These are phyloP conservation scores for Pisolithus orientalis DNA, from an alignment of 768 basidiomycete species.

Conservation along the genomic window DNA sequence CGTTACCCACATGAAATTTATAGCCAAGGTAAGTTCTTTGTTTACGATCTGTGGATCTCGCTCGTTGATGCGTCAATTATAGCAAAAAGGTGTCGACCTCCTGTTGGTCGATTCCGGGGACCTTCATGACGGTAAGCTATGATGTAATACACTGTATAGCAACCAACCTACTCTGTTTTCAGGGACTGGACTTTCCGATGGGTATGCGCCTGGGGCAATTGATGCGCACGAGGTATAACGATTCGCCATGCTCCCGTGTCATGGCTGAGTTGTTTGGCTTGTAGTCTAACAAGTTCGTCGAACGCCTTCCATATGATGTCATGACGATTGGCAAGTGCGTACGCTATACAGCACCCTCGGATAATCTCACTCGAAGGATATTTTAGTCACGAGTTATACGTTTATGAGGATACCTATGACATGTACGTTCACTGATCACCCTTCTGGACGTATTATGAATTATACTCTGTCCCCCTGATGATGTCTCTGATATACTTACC, in stretches of 20 bases:
- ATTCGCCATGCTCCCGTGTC: neutral
- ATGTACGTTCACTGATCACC: slow-evolving; percentile 35
- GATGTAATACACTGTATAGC: neutral
- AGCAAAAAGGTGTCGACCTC: slow-evolving; percentile 73
- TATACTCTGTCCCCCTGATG: neutral
- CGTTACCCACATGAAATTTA: slow-evolving; percentile 70
- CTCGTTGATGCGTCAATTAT: neutral
- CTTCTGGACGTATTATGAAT: neutral
- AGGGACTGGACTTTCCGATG: slow-evolving; percentile 77
- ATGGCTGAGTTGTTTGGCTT: neutral
- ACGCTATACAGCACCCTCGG: neutral
- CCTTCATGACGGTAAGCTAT: slow-evolving; percentile 54
- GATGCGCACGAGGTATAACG: slow-evolving; percentile 62
- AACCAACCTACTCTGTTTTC: slow-evolving; percentile 4
- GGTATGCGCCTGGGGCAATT: slow-evolving; percentile 62
- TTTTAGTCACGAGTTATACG: slow-evolving; percentile 72
- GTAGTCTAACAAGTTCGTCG: slow-evolving; percentile 68
- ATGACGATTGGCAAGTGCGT: slow-evolving; percentile 80
- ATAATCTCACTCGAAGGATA: neutral
- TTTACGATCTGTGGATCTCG: no score
- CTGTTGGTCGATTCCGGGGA: slow-evolving; percentile 81
- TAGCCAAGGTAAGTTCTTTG: slow-evolving; percentile 45
- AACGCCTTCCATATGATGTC: slow-evolving; percentile 74
- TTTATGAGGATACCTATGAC: slow-evolving; percentile 58
- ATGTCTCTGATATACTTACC: neutral